These are phyloP conservation scores for Juncus effusus DNA, from an alignment of 176 grass and related monocot genomes.

Conservation along the genomic window DNA sequence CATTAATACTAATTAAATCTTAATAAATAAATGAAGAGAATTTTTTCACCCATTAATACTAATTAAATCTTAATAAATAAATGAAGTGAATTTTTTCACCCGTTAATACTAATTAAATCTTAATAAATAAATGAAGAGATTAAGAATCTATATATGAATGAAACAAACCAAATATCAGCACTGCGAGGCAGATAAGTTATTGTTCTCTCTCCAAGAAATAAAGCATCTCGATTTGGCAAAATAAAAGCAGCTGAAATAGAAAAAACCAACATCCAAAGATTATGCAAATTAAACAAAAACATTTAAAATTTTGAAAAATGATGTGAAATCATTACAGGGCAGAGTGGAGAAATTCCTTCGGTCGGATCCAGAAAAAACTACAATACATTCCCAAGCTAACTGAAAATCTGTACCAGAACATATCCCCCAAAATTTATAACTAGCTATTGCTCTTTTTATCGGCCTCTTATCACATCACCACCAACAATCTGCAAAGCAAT, in stretches of 20 bases:
- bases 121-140: slow-evolving; percentile 1
- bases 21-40: not conserved
- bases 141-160: not conserved
- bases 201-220: slow-evolving; percentile 86
- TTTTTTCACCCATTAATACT: too few relatives aligned
- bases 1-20: slow-evolving; percentile 2
- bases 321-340: slow-evolving; percentile 53
- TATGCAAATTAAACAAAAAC: slow-evolving; percentile 7
- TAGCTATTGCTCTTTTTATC: too few relatives aligned
- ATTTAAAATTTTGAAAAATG: not conserved
- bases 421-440: too few relatives aligned
- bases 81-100: not conserved
- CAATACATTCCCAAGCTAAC: too few relatives aligned
- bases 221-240: slow-evolving; percentile 82
- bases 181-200: slow-evolving; percentile 90
- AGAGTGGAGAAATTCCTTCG: slow-evolving; percentile 77
- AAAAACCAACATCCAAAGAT: slow-evolving; percentile 25
- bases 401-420: too few relatives aligned
- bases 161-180: slow-evolving; percentile 81
- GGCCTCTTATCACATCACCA: too few relatives aligned
- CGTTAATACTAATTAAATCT: not conserved
- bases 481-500: too few relatives aligned
- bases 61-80: not conserved
- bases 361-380: slow-evolving; percentile 69
- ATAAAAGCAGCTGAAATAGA: slow-evolving; percentile 80